These are phyloP conservation scores for Nicotiana tomentosiformis DNA, from an alignment of 257 asterid genomes.

Conservation along the genomic window DNA sequence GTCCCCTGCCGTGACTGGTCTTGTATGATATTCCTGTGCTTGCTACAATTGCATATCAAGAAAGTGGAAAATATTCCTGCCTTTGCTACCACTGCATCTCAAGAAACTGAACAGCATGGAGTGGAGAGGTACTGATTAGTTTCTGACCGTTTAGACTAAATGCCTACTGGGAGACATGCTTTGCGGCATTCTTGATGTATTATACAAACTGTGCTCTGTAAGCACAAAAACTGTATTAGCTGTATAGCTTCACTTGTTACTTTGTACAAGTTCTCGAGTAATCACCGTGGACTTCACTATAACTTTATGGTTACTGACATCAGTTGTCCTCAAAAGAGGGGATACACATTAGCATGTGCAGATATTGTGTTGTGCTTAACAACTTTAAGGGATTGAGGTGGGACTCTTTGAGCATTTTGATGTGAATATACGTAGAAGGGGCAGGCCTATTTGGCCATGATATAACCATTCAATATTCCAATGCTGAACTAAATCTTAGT, in stretches of 20 bases:
- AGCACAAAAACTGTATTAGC: not conserved
- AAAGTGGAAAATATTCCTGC: too few relatives aligned
- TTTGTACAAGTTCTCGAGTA: not conserved
- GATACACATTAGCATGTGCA: not conserved
- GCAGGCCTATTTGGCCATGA: not conserved
- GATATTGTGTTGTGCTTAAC: not conserved
- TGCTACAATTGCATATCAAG: not conserved
- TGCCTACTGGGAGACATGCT: not conserved
- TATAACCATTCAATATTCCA: not conserved
- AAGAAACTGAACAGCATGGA: not conserved
- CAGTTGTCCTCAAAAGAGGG: not conserved
- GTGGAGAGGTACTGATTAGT: not conserved
- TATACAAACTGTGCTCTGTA: not conserved
- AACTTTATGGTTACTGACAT: not conserved
- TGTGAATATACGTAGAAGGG: not conserved
- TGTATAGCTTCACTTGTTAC: not conserved
- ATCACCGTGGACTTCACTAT: not conserved
- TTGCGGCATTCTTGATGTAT: not conserved
- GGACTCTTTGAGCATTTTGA: not conserved
- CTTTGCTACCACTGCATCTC: not conserved
- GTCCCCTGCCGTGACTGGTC: not conserved
- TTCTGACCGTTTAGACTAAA: not conserved
- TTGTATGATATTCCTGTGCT: slow-evolving; percentile 2
- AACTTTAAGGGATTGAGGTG: not conserved
- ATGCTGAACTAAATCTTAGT: not conserved